Conservation (phyloP, 1,284 basidiomycete genomes). For the Peniophora sp. region DNA sequence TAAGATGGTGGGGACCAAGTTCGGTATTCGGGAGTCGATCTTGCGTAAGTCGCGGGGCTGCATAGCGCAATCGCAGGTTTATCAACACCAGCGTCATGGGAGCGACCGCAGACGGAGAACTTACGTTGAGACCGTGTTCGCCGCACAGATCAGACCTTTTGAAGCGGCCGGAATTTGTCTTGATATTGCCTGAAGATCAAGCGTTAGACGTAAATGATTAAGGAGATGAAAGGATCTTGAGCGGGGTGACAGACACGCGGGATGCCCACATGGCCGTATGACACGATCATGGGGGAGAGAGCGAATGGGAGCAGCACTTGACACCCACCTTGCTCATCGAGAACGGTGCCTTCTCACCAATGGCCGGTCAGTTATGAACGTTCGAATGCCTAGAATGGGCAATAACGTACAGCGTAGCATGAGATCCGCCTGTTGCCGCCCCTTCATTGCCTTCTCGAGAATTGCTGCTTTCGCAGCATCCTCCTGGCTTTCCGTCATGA, state of each 20-base stretch:
- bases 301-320: background rate
- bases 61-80: conserved; percentile 9
- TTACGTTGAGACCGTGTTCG: conserved; percentile 84
- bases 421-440: conserved; percentile 71
- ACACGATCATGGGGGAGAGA: background rate
- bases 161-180: conserved; percentile 86
- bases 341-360: conserved; percentile 61
- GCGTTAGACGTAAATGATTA: conserved; percentile 20
- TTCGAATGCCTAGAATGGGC: conserved; percentile 3
- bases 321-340: conserved; percentile 43
- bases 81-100: conserved; percentile 2
- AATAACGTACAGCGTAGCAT: conserved; percentile 76
- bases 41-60: conserved; percentile 95
- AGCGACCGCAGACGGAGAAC: conserved; percentile 6
- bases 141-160: conserved; percentile 83
- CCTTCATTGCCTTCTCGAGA: conserved; percentile 75
- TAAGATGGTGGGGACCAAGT: conserved; percentile 91
- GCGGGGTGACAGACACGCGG: conserved; percentile 1
- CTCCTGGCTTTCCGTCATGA: conserved; percentile 46
- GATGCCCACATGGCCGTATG: conserved; percentile 2
- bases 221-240: conserved; percentile 5
- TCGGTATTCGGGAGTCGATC: conserved; percentile 91
- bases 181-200: conserved; percentile 60
- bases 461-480: conserved; percentile 64
- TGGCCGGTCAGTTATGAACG: conserved; percentile 1